A percentile compares a stretch with the other conserved stretches of the same genome.
Evolutionary conservation across 2,329 filamentous ascomycete genomes (phyloP).

Genomic region (Venturia nashicola): DNA sequence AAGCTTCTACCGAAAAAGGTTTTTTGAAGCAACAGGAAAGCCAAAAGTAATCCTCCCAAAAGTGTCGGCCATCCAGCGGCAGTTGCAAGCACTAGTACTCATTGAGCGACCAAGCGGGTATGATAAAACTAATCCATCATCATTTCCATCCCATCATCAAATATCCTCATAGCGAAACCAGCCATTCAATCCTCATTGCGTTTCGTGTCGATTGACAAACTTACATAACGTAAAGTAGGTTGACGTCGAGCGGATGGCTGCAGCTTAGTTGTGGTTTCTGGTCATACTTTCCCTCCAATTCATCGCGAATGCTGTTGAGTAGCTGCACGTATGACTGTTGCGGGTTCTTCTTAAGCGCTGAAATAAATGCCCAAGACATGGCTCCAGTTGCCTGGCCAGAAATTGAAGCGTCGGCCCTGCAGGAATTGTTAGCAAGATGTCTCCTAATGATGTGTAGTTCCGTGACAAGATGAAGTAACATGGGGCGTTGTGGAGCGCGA

Average conservation of each 20-base stretch:
- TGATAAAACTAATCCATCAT: neutral
- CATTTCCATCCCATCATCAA: neutral
- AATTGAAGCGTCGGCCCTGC: constrained; percentile 80
- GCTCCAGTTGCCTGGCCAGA: constrained; percentile 82
- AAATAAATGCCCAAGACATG: constrained; percentile 97
- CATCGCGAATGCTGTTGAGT: constrained; percentile 87
- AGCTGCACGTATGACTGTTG: constrained; percentile 94
- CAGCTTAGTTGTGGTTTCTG: constrained; percentile 96
- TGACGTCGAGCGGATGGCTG: constrained; percentile 62
- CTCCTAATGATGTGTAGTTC: neutral
- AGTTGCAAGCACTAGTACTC: neutral
- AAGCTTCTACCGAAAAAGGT: neutral
- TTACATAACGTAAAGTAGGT: constrained; percentile 9
- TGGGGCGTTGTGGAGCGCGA: neutral
- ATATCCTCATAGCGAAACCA: neutral
- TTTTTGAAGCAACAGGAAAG: neutral
- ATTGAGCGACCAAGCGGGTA: neutral
- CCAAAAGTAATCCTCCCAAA: neutral
- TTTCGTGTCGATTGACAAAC: neutral
- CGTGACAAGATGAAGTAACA: neutral
- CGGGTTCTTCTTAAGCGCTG: constrained; percentile 78
- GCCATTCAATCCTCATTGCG: neutral
- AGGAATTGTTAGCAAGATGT: neutral
- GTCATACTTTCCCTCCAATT: constrained; percentile 72
- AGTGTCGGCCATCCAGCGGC: neutral